Conservation (phyloP, 495 filamentous ascomycete genomes). For the Halenospora varia region DNA sequence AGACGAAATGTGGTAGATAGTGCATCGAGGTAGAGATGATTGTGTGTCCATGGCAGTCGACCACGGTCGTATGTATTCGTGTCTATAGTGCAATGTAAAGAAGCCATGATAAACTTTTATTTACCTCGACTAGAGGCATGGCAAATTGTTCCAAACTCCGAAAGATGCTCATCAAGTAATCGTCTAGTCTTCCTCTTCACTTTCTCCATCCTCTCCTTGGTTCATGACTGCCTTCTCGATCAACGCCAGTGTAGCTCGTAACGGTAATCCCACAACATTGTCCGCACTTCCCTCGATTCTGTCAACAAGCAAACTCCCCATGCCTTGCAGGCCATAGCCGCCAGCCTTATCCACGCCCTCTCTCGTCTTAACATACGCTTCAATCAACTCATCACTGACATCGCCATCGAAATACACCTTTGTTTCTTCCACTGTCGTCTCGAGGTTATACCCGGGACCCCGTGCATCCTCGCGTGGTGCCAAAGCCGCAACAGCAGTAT, state of each 20-base stretch:
- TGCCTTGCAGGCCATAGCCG: constrained; percentile 89
- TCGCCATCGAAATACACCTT: constrained; percentile 70
- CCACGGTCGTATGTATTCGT: no score
- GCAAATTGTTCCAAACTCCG: background rate
- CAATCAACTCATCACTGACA: constrained; percentile 76
- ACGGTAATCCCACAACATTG: constrained; percentile 93
- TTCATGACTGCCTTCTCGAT: constrained; percentile 76
- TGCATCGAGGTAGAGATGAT: no score
- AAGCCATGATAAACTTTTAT: background rate
- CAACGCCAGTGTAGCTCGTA: constrained; percentile 72
- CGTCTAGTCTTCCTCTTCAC: constrained; percentile 19
- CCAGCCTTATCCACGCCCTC: constrained; percentile 97
- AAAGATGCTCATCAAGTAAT: background rate
- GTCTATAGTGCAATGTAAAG: no score
- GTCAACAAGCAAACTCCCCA: constrained; percentile 77
- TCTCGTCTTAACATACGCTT: constrained; percentile 82
- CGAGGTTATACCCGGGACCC: constrained; percentile 80
- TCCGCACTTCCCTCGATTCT: constrained; percentile 85
- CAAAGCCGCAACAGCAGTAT: constrained; percentile 78
- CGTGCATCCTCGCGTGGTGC: constrained; percentile 69
- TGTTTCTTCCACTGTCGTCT: constrained; percentile 83
- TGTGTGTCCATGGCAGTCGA: no score
- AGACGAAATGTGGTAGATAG: no score
- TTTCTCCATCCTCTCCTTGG: constrained; percentile 38
- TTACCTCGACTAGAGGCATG: background rate